Evolutionary conservation across 345 rosid genomes (phyloP), one percentile per base, ranked within the genome.

Genomic region (Xanthoceras sorbifolium): DNA sequence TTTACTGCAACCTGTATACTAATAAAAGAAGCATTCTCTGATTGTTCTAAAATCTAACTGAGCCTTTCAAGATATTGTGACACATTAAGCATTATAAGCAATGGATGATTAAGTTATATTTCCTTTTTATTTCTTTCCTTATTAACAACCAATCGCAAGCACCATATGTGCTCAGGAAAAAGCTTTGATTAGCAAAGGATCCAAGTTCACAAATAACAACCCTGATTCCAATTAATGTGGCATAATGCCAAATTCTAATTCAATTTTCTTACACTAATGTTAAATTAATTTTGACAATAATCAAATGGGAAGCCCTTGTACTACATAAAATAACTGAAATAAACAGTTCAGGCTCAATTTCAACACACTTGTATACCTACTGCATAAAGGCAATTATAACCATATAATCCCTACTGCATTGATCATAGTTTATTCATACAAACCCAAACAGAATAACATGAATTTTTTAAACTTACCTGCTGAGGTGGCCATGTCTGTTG

Each of bases 401-500:
- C n/a, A 74, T 32, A 23, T 20, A 34, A 46, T 36, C 18, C 9
- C 8, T 32, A 50, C 36, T 8, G 36, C 36, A 52, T 34, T 22
- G 40, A 54, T 44, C 44, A 11, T 5, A 67, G 26, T 55, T 52
- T 12, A 12, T 22, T 55, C 36, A 40, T 34, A 40, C 25, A 32
- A 71, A 11, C 26, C 23, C 22, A 23, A 61, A 61, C 15, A 57
- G 52, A 23, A 12, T 2, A 65, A 3, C 14, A 5, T 8, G 34
- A 65, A 52, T 22, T 34, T 15, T 64, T 63, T 48, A 3, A 69
- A 69, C 64, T 67, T 74, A 91, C 90, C 83, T 84, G 84, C 72
- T 77, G 89, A 23, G 82, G 66, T 72, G 80, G 81, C 86, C 84
- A 84, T 61, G 91, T 69, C 74, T 88, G 96, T 80, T 87, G 84